A percentile compares a stretch with the other conserved stretches of the same genome.
Evolutionary conservation across 768 basidiomycete genomes (phyloP).

Genomic region (Suillus tomentosus): DNA sequence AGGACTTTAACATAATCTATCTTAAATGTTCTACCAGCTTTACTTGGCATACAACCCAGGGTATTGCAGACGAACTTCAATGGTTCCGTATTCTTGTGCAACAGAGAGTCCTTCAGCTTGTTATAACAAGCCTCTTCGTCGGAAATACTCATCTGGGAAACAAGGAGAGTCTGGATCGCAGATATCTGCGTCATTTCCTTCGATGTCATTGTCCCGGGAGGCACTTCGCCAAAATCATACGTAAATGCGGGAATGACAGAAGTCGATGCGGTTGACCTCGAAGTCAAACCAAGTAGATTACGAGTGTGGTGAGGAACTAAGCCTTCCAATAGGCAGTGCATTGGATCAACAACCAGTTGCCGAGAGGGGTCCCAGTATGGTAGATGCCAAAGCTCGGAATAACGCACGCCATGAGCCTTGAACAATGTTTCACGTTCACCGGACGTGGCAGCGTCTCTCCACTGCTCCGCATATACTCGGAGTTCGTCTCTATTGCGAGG

Average conservation of each 20-base stretch:
- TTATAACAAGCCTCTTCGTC: no score
- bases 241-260: neutral
- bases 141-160: neutral
- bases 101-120: slow-evolving; percentile 5
- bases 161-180: slow-evolving; percentile 11
- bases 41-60: slow-evolving; percentile 10
- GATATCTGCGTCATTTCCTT: slow-evolving; percentile 5
- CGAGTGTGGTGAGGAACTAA: neutral
- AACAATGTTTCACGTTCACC: no score
- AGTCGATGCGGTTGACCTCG: neutral
- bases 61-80: slow-evolving; percentile 8
- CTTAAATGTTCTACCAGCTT: slow-evolving; percentile 6
- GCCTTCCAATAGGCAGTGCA: slow-evolving; percentile 38
- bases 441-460: no score
- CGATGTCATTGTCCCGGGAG: neutral
- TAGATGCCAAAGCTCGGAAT: no score
- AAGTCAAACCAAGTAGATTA: slow-evolving; percentile 12
- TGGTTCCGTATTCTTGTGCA: slow-evolving; percentile 10
- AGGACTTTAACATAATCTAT: slow-evolving; percentile 12
- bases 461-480: no score
- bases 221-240: neutral
- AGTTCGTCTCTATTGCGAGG: slow-evolving; percentile 11
- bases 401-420: no score
- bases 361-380: no score
- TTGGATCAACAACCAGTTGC: slow-evolving; percentile 30